Evolutionary conservation across 2,329 filamentous ascomycete species (phyloP).

Genomic region (Paraphoma sp.): DNA sequence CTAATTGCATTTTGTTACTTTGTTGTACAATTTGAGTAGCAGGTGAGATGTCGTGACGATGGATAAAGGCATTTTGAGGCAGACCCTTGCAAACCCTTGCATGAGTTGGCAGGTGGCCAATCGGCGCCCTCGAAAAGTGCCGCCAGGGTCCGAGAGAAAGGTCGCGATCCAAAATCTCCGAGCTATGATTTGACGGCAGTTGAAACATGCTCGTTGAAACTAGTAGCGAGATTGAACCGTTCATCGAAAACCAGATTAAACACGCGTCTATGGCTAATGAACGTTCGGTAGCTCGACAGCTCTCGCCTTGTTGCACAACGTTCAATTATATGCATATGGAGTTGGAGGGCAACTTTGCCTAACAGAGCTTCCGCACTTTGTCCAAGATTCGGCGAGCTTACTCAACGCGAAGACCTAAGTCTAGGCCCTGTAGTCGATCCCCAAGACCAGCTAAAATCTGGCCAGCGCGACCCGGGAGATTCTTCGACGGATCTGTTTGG

Average conservation of each 20-base stretch:
- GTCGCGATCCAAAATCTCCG: slow-evolving; percentile 7
- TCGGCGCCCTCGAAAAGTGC: neutral
- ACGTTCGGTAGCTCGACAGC: no score
- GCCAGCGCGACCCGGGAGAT: slow-evolving; percentile 11
- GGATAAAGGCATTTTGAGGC: slow-evolving; percentile 7
- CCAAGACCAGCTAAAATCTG: slow-evolving; percentile 23
- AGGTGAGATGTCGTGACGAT: neutral
- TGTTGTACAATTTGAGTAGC: slow-evolving; percentile 2
- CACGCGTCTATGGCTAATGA: no score
- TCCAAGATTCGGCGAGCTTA: slow-evolving; percentile 3
- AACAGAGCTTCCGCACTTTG: no score
- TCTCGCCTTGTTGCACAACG: no score
- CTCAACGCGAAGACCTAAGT: slow-evolving; percentile 23
- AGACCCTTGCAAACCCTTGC: neutral
- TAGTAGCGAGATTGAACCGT: neutral
- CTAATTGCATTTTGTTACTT: slow-evolving; percentile 15
- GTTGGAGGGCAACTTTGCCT: no score
- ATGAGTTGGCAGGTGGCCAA: slow-evolving; percentile 1
- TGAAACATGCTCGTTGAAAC: neutral
- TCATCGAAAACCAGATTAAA: no score
- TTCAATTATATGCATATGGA: no score
- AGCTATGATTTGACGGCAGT: slow-evolving; percentile 7
- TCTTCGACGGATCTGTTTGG: neutral
- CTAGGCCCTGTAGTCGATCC: slow-evolving; percentile 25
- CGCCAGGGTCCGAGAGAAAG: neutral